Conservation (phyloP, 805 yeast genomes). For the Candida maesae region DNA sequence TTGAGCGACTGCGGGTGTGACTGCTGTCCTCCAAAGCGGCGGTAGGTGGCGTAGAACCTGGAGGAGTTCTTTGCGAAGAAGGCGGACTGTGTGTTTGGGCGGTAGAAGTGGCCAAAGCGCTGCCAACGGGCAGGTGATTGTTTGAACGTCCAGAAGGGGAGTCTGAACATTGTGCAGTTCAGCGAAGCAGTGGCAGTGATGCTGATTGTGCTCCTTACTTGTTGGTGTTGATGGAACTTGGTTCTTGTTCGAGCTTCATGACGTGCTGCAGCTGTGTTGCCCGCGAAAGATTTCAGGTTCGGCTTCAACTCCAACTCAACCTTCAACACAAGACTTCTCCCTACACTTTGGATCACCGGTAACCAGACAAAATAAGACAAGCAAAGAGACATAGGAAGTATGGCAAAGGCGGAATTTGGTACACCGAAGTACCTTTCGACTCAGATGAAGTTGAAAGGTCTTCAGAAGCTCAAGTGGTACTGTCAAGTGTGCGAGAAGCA, state of each 20-base stretch:
- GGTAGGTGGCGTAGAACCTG: conserved; percentile 35
- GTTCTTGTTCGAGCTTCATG: no score
- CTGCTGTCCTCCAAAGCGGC: conserved; percentile 31
- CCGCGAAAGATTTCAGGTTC: background rate
- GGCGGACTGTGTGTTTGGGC: conserved; percentile 6
- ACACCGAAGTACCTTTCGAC: conserved; percentile 71
- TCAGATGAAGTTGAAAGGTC: conserved; percentile 75
- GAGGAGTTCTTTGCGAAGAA: conserved; percentile 9
- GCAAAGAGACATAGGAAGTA: no score
- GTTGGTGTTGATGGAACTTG: no score
- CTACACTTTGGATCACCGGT: no score
- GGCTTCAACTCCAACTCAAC: no score
- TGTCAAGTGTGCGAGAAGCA: conserved; percentile 92
- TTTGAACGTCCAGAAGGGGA: background rate
- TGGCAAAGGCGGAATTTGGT: conserved; percentile 60
- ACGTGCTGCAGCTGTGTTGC: background rate
- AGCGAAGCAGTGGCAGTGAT: background rate
- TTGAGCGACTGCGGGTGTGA: conserved; percentile 10
- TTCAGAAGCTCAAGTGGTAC: conserved; percentile 81
- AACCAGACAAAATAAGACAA: no score
- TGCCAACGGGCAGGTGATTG: background rate
- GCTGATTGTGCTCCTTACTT: no score
- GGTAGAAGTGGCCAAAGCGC: conserved; percentile 9
- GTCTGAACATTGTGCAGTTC: conserved; percentile 1
- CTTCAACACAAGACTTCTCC: no score